A percentile compares a stretch with the other conserved stretches of the same genome.
These are phyloP conservation scores for Exophiala aquamarina DNA, from an alignment of 2,329 filamentous ascomycete genomes.

Conservation along the genomic window DNA sequence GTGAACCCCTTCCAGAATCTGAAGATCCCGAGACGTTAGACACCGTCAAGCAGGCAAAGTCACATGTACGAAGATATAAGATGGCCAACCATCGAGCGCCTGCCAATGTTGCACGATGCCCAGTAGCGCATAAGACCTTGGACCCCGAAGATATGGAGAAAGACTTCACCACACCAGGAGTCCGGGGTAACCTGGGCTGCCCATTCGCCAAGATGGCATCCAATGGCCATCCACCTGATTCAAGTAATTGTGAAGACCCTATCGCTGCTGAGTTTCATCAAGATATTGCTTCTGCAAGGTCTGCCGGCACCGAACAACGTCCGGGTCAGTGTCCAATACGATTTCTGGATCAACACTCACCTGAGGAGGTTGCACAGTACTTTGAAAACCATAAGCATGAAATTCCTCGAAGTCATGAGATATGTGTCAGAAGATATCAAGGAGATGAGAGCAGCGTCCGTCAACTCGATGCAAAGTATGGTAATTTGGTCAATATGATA, in stretches of 20 bases:
- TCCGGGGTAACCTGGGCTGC: constrained; percentile 75
- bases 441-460: constrained; percentile 80
- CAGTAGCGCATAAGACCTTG: constrained; percentile 25
- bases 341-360: constrained; percentile 86
- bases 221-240: constrained; percentile 39
- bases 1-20: constrained; percentile 44
- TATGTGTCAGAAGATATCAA: constrained; percentile 88
- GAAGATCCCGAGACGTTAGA: constrained; percentile 41
- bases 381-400: constrained; percentile 96
- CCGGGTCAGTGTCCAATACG: constrained; percentile 82
- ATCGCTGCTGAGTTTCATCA: constrained; percentile 49
- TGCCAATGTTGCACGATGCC: constrained; percentile 14
- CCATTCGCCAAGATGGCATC: constrained; percentile 65
- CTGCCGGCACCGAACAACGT: constrained; percentile 50
- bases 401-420: constrained; percentile 86
- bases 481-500: constrained; percentile 90
- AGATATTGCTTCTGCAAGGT: constrained; percentile 50
- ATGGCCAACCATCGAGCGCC: constrained; percentile 11
- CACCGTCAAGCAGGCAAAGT: constrained; percentile 9
- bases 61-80: constrained; percentile 14
- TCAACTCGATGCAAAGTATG: constrained; percentile 91
- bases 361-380: constrained; percentile 89
- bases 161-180: constrained; percentile 86
- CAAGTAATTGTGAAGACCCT: constrained; percentile 44
- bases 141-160: constrained; percentile 64